Percentiles rank a stretch among this genome's conserved stretches.
Conservation (phyloP, 2,329 filamentous ascomycete species). For the Byssoonygena ceratinophila region DNA sequence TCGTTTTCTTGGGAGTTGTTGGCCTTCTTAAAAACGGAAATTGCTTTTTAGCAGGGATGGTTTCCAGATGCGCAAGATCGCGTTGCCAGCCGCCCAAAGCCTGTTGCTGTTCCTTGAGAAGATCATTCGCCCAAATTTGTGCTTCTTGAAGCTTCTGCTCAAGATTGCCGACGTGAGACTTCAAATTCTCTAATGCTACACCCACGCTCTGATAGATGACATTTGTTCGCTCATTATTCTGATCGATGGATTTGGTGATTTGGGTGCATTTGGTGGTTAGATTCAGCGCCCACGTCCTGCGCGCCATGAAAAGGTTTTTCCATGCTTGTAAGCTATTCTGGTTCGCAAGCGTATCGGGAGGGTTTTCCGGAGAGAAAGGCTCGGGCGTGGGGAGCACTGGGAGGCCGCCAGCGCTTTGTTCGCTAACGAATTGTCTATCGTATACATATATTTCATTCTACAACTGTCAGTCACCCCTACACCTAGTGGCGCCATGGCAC, state of each 20-base stretch:
- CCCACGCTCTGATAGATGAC: slow-evolving; percentile 62
- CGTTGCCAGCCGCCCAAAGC: slow-evolving; percentile 37
- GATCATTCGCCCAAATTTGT: slow-evolving; percentile 37
- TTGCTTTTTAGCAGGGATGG: slow-evolving; percentile 36
- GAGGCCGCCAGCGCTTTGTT: slow-evolving; percentile 40
- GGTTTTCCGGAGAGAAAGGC: slow-evolving; percentile 48
- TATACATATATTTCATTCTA: slow-evolving; percentile 88
- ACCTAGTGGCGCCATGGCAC: neutral
- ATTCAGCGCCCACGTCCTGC: slow-evolving; percentile 66
- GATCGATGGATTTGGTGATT: slow-evolving; percentile 52
- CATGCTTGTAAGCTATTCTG: slow-evolving; percentile 75
- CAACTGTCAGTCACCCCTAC: slow-evolving; percentile 2
- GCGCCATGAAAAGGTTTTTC: slow-evolving; percentile 72
- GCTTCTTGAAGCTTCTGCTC: slow-evolving; percentile 39
- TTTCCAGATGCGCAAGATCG: slow-evolving; percentile 30
- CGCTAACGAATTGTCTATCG: slow-evolving; percentile 60
- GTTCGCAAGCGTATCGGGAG: slow-evolving; percentile 72
- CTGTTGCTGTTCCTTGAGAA: slow-evolving; percentile 36
- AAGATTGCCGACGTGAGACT: slow-evolving; percentile 38
- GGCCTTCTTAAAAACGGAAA: slow-evolving; percentile 34
- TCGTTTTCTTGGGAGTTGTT: slow-evolving; percentile 34
- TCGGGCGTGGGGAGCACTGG: slow-evolving; percentile 44
- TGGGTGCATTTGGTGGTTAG: slow-evolving; percentile 58
- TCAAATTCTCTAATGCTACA: slow-evolving; percentile 69
- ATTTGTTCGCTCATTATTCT: slow-evolving; percentile 37